Base-by-base conservation (phyloP, 2,329 filamentous ascomycete genomes). In the Magnaporthiopsis incrustans region DNA sequence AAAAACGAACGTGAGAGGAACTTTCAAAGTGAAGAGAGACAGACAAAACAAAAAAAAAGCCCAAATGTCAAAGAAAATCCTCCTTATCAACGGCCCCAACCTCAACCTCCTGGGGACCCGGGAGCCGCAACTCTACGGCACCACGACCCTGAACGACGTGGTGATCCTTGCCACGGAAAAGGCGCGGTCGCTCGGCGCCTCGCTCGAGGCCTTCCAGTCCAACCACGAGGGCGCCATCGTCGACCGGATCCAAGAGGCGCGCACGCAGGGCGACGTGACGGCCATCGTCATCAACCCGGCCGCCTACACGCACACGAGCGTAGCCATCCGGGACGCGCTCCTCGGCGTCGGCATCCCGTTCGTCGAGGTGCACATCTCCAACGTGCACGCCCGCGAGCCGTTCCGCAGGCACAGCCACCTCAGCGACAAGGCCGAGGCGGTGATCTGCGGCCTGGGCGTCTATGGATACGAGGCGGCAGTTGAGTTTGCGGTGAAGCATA, bases 31-130 rank as follows among this genome's bases (percentile, higher is more conserved):
- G 30, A 30, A 30, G 30, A n/a, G n/a, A n/a, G 30, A 30, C 4
- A 26, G 32, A n/a, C 22, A 14, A 61, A 61, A 15, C 1, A 60
- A 61, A 18, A 59, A 27, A 59, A 27, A 33, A 33, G 25, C 15
- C 11, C 22, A 25, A 59, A 60, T 33, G 35, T 60, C 30, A 18
- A 32, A 30, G 25, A 61, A 32, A 26, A 86, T 92, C 71, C 86
- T 92, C 69, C 80, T 92, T 68, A 86, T 92, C 78, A 92, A 92
- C 75, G 89, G 90, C n/a, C 89, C 89, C 38, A 93, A 93, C 74
- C 87, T 93, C 70, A 92, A 92, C 77, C 86, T 93, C 61, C 83
- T 93, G 35, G 90, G 90, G 50, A 88, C 85, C 15, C 82, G 90
- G 27, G 89, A 94, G 73, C 89, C 90, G 22, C 77, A 85, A 33